A percentile compares a stretch with the other conserved stretches of the same genome.
These are phyloP conservation scores for Thelephora aurantiotincta DNA, from an alignment of 768 basidiomycete genomes.

Conservation along the genomic window DNA sequence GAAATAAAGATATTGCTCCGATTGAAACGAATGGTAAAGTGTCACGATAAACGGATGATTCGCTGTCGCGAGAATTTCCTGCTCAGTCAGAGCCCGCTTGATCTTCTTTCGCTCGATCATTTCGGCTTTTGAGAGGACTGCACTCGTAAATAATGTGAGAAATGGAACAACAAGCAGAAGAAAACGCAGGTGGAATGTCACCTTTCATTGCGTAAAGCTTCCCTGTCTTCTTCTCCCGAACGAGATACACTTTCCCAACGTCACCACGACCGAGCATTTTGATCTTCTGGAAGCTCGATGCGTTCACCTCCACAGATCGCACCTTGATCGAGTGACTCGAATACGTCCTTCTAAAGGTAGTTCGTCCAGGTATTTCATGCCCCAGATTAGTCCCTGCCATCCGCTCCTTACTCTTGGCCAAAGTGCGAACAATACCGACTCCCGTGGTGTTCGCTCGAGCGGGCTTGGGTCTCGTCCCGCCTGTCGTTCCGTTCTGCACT, in stretches of 20 bases:
- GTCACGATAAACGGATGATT: constrained; percentile 99
- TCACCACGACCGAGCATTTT: constrained; percentile 98
- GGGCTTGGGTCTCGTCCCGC: constrained; percentile 7
- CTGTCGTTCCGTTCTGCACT: constrained; percentile 14
- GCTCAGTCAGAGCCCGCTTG: constrained; percentile 95
- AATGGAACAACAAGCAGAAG: constrained; percentile 8
- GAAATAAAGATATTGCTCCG: constrained; percentile 94
- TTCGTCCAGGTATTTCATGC: constrained; percentile 38
- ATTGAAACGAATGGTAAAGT: constrained; percentile 97
- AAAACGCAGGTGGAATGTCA: constrained; percentile 22
- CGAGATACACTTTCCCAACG: constrained; percentile 96
- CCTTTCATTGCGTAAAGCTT: constrained; percentile 99
- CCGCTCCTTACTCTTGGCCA: constrained; percentile 27
- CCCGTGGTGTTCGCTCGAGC: constrained; percentile 17
- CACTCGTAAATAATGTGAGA: constrained; percentile 10
- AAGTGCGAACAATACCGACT: constrained; percentile 13
- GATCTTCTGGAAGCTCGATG: constrained; percentile 89
- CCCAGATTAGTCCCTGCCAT: constrained; percentile 26
- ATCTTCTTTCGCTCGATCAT: constrained; percentile 99
- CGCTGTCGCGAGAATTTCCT: constrained; percentile 95
- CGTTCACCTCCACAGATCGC: constrained; percentile 83
- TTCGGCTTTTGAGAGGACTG: constrained; percentile 96
- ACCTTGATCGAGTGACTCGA: constrained; percentile 97
- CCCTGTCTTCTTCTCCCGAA: constrained; percentile 92
- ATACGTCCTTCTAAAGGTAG: constrained; percentile 86